Conservation (phyloP, 140 eudicot genomes). For the Erigeron philadelphicus region DNA sequence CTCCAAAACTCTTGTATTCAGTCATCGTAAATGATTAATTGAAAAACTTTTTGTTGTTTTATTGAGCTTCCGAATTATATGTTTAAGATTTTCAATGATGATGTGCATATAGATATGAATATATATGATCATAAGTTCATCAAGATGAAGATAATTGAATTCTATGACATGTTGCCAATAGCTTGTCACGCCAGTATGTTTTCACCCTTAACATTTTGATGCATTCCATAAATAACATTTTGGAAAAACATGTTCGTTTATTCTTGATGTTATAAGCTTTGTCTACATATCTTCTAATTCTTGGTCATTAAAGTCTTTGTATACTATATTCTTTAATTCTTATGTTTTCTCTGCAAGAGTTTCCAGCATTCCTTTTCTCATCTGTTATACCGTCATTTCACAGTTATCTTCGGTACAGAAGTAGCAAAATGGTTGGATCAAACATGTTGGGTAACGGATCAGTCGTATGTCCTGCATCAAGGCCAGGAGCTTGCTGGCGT, state of each 20-base stretch:
- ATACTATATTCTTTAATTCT: background rate
- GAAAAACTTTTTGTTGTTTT: background rate
- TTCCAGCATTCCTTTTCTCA: background rate
- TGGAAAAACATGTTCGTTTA: background rate
- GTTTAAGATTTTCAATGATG: background rate
- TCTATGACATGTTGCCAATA: background rate
- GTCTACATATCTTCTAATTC: background rate
- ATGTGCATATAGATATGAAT: background rate
- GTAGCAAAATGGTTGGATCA: background rate
- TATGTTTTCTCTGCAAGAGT: background rate
- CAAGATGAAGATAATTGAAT: background rate
- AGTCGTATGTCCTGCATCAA: too few species aligned
- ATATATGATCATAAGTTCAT: background rate
- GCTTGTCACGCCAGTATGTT: too few species aligned
- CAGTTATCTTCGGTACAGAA: background rate
- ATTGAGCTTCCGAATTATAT: background rate
- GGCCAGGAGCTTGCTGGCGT: too few species aligned
- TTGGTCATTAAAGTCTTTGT: background rate
- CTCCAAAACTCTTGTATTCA: background rate
- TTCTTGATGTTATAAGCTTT: background rate
- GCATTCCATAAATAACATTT: background rate
- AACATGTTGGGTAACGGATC: too few species aligned
- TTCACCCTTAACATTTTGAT: background rate
- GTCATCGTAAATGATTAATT: background rate
- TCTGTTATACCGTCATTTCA: background rate